Conservation (phyloP, 164 flowering plant genomes). For the Amborella trichopoda region DNA sequence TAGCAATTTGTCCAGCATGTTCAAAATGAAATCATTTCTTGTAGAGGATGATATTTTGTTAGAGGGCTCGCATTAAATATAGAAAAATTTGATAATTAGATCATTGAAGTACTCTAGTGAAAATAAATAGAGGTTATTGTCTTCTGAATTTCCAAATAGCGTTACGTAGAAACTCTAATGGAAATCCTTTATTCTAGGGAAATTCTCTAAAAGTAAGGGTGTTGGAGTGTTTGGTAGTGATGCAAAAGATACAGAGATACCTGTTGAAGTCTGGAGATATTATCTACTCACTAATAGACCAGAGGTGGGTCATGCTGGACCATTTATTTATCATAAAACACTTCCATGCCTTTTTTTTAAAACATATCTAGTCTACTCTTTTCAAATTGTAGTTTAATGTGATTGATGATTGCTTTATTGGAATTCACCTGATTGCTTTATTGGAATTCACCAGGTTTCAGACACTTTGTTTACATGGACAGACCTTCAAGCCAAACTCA, state of each 20-base stretch:
- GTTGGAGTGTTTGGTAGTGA: constrained; percentile 94
- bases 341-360: no score
- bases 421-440: neutral
- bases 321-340: no score
- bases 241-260: constrained; percentile 83
- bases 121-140: no score
- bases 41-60: no score
- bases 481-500: constrained; percentile 87
- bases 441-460: constrained; percentile 67
- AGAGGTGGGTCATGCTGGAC: constrained; percentile 37
- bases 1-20: no score
- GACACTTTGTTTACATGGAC: constrained; percentile 86
- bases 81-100: no score
- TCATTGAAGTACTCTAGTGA: no score
- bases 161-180: no score
- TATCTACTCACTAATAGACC: constrained; percentile 89
- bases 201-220: constrained; percentile 76
- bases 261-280: constrained; percentile 95
- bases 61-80: no score
- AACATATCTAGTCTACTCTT: neutral
- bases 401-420: neutral
- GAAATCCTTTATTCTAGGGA: constrained; percentile 29
- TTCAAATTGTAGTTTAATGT: neutral
- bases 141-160: no score
- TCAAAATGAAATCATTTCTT: no score